A percentile compares a stretch with the other conserved stretches of the same genome.
phyloP scores from a whole-genome alignment of 2,329 filamentous ascomycete species.

The Talaromyces verruculosus region DNA sequence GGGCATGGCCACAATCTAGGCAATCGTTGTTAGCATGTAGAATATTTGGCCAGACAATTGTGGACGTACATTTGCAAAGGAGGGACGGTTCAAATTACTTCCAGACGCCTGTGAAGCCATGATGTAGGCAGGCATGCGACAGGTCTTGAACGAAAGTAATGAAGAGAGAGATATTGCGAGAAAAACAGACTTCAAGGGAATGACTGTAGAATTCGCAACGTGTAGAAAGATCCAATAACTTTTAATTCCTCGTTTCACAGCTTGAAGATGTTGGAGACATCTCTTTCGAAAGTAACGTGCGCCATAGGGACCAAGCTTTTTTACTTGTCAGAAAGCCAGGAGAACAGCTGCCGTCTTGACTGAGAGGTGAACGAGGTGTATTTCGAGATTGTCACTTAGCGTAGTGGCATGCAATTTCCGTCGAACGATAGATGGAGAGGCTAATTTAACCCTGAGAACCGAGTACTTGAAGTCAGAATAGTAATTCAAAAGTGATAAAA shows the following conservation, averaged over 20 bases:
- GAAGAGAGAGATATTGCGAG: not conserved
- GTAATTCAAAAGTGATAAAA: not conserved
- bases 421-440: not conserved
- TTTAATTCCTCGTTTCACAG: slow-evolving; percentile 44
- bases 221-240: slow-evolving; percentile 39
- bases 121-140: slow-evolving; percentile 19
- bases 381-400: not conserved
- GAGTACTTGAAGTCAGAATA: not conserved
- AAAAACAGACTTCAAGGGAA: slow-evolving; percentile 24
- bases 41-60: slow-evolving; percentile 18
- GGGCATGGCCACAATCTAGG: slow-evolving; percentile 47
- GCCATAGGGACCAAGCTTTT: slow-evolving; percentile 40
- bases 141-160: not conserved
- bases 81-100: slow-evolving; percentile 49
- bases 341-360: slow-evolving; percentile 21
- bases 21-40: slow-evolving; percentile 20
- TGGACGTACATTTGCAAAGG: slow-evolving; percentile 70
- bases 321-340: slow-evolving; percentile 22
- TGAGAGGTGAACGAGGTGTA: slow-evolving; percentile 18
- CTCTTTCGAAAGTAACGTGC: slow-evolving; percentile 44
- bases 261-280: slow-evolving; percentile 46
- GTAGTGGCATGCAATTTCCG: slow-evolving; percentile 11
- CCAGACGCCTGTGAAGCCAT: slow-evolving; percentile 37
- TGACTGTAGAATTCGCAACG: slow-evolving; percentile 22
- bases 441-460: not conserved